Evolutionary conservation across 805 yeast species (phyloP).

Genomic region (Candida golubevii): DNA sequence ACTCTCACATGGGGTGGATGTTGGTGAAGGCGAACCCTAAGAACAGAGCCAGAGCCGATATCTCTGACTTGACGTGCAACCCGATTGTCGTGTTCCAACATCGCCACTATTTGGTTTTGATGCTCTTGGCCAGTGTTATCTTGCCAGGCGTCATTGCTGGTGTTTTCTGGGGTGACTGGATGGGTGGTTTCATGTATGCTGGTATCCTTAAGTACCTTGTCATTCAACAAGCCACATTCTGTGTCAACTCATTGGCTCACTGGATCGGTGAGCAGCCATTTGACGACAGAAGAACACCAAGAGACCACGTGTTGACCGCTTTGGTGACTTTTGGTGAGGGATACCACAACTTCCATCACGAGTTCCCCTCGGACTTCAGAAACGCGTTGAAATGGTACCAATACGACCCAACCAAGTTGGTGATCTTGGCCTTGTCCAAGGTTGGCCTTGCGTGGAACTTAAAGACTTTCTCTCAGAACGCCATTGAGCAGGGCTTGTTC

Average conservation of each 20-base stretch:
- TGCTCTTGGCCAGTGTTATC: constrained; percentile 57
- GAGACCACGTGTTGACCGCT: constrained; percentile 79
- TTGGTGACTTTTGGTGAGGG: constrained; percentile 86
- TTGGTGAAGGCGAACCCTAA: constrained; percentile 74
- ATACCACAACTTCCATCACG: constrained; percentile 87
- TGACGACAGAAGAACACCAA: constrained; percentile 82
- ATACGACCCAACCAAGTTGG: constrained; percentile 75
- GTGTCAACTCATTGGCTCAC: constrained; percentile 82
- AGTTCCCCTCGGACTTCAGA: constrained; percentile 86
- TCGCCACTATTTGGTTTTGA: constrained; percentile 63
- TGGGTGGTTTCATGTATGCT: constrained; percentile 75
- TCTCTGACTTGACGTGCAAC: constrained; percentile 70
- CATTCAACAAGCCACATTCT: constrained; percentile 83
- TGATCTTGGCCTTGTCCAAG: constrained; percentile 56
- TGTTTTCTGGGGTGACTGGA: constrained; percentile 30
- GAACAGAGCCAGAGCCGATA: constrained; percentile 76
- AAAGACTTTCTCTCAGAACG: constrained; percentile 73
- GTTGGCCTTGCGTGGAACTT: constrained; percentile 69
- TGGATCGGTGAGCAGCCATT: constrained; percentile 85
- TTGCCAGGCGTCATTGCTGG: constrained; percentile 51
- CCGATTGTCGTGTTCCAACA: constrained; percentile 80
- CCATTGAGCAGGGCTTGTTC: constrained; percentile 74
- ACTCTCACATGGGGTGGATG: constrained; percentile 86
- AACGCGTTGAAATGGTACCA: constrained; percentile 85
- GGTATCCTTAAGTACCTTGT: constrained; percentile 65